Evolutionary conservation across 2,329 filamentous ascomycete species (phyloP).

Genomic region (Microcera coccophila): DNA sequence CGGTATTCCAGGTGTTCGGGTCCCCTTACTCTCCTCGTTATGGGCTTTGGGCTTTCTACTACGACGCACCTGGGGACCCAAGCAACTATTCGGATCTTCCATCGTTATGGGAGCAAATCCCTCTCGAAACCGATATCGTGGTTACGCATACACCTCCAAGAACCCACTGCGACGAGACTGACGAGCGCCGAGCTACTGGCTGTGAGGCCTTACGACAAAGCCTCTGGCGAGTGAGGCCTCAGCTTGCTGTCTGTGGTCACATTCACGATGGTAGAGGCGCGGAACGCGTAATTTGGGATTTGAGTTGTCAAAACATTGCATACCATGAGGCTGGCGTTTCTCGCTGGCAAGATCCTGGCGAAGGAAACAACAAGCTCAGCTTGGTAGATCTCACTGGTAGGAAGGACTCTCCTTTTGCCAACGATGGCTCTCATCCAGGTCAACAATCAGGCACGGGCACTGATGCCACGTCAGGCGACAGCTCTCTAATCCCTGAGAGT

Average conservation of each 20-base stretch:
- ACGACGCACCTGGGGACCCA: constrained; percentile 35
- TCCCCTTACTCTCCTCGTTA: constrained; percentile 61
- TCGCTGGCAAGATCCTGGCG: constrained; percentile 58
- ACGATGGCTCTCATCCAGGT: constrained; percentile 40
- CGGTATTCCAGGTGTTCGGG: constrained; percentile 64
- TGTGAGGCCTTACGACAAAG: constrained; percentile 57
- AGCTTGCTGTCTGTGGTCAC: constrained; percentile 67
- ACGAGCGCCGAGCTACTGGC: constrained; percentile 43
- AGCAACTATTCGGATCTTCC: constrained; percentile 23
- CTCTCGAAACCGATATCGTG: constrained; percentile 59
- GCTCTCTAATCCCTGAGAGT: not conserved
- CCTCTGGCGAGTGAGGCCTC: constrained; percentile 59
- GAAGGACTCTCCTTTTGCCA: constrained; percentile 40
- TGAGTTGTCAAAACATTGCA: constrained; percentile 35
- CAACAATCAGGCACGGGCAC: constrained; percentile 4
- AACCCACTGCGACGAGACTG: constrained; percentile 53
- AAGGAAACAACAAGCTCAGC: constrained; percentile 54
- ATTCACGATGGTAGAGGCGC: constrained; percentile 65
- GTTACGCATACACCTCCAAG: constrained; percentile 67
- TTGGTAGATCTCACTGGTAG: constrained; percentile 57
- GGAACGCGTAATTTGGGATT: constrained; percentile 59
- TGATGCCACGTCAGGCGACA: constrained; percentile 4
- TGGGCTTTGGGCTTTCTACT: constrained; percentile 65
- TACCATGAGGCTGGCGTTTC: constrained; percentile 43
- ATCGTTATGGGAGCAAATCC: constrained; percentile 59